phyloP scores from a whole-genome alignment of 2,329 filamentous ascomycete genomes.

The Neocucurbitaria cava region DNA sequence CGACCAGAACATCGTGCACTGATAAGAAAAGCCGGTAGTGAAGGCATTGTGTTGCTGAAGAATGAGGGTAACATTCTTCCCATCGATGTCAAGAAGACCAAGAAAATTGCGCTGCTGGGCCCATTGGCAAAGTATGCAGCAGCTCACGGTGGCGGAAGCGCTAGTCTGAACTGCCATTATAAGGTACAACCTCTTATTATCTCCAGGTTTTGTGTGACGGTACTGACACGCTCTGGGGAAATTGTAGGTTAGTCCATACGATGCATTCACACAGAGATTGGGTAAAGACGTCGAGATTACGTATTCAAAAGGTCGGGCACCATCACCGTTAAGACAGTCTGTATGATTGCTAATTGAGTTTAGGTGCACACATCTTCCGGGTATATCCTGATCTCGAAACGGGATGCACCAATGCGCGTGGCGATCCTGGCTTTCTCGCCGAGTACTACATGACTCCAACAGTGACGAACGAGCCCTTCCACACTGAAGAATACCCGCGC shows the following conservation, averaged over 20 bases:
- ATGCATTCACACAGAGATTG: constrained; percentile 12
- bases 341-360: neutral
- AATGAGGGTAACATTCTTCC: constrained; percentile 57
- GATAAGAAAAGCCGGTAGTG: constrained; percentile 49
- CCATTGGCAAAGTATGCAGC: constrained; percentile 57
- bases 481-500: constrained; percentile 18
- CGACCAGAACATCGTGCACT: constrained; percentile 16
- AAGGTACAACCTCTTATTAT: neutral
- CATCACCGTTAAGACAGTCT: neutral
- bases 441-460: constrained; percentile 13
- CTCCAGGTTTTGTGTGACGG: no score
- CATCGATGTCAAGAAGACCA: constrained; percentile 44
- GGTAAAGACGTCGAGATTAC: constrained; percentile 11
- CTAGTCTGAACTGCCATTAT: constrained; percentile 11
- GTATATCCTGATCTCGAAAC: constrained; percentile 19
- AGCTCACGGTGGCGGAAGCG: constrained; percentile 20
- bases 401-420: constrained; percentile 10
- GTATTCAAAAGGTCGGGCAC: constrained; percentile 11
- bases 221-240: no score
- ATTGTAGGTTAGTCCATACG: constrained; percentile 9
- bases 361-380: constrained; percentile 22
- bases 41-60: constrained; percentile 58
- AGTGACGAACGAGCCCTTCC: constrained; percentile 7
- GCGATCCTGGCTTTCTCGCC: constrained; percentile 17
- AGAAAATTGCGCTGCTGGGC: constrained; percentile 62